Percentiles rank a stretch among this genome's conserved stretches.
phyloP scores from a whole-genome alignment of 768 basidiomycete species.

The Naganishia onofrii region DNA sequence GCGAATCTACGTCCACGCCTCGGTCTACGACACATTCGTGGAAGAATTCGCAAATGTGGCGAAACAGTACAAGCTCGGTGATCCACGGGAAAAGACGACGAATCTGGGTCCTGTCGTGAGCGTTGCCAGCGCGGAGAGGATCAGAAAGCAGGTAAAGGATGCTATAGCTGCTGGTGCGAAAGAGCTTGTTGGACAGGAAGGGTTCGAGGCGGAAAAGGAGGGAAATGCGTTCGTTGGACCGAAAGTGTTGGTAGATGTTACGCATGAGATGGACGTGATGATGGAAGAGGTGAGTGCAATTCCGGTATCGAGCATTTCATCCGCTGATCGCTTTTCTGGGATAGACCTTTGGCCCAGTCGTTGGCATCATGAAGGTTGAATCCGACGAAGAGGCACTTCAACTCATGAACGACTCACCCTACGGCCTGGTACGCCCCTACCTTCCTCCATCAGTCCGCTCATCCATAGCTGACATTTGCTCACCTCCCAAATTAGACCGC shows the following conservation, averaged over 20 bases:
- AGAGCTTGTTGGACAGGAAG: conserved; percentile 65
- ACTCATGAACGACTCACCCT: conserved; percentile 95
- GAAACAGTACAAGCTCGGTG: conserved; percentile 82
- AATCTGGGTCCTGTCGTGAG: conserved; percentile 93
- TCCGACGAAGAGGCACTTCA: conserved; percentile 79
- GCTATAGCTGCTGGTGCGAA: conserved; percentile 82
- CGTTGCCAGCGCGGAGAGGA: conserved; percentile 75
- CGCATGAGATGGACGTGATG: conserved; percentile 95
- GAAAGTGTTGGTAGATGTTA: conserved; percentile 81
- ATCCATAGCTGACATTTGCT: background rate
- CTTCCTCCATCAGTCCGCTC: background rate
- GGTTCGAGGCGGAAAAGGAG: conserved; percentile 61
- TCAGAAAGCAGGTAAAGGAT: conserved; percentile 79
- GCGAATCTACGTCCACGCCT: conserved; percentile 91
- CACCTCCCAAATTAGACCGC: conserved; percentile 63
- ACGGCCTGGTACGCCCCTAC: conserved; percentile 63
- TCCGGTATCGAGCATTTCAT: conserved; percentile 37
- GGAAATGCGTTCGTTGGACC: conserved; percentile 86
- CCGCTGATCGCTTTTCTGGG: conserved; percentile 55
- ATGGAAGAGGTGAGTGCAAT: conserved; percentile 57
- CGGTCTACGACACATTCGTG: conserved; percentile 76
- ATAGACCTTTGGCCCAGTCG: conserved; percentile 88
- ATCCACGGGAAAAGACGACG: conserved; percentile 70
- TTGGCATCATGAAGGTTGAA: conserved; percentile 85
- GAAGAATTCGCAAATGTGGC: conserved; percentile 67